These are phyloP conservation scores for Ascochyta pisi DNA, from an alignment of 2,329 filamentous ascomycete species.

Conservation along the genomic window DNA sequence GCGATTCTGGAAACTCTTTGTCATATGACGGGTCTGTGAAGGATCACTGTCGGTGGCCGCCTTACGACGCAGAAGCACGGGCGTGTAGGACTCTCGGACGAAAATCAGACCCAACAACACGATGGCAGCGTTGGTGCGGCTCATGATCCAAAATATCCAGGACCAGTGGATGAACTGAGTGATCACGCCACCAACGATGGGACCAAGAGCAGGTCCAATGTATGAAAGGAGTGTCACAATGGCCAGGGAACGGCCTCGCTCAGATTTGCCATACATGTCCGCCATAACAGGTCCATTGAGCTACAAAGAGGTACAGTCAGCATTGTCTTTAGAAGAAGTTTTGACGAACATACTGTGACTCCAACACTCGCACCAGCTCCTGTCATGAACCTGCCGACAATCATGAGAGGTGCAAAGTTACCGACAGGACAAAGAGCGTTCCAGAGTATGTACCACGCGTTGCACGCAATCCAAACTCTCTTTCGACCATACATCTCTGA, in stretches of 20 bases:
- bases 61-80: conserved; percentile 53
- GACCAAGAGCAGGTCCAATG: conserved; percentile 35
- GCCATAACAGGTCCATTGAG: conserved; percentile 15
- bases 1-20: conserved; percentile 57
- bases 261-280: conserved; percentile 17
- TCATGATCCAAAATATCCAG: conserved; percentile 37
- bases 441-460: conserved; percentile 22
- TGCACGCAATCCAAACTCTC: conserved; percentile 11
- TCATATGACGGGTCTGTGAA: conserved; percentile 19
- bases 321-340: background rate
- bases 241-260: too few species aligned
- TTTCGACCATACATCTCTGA: conserved; percentile 21
- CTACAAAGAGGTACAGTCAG: background rate
- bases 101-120: conserved; percentile 40
- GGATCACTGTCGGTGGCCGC: conserved; percentile 53
- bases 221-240: conserved; percentile 18
- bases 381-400: conserved; percentile 20
- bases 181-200: conserved; percentile 33
- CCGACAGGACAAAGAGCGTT: conserved; percentile 18
- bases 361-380: conserved; percentile 23
- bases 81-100: conserved; percentile 53
- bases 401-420: conserved; percentile 1
- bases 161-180: conserved; percentile 26
- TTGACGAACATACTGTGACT: conserved; percentile 10
- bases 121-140: conserved; percentile 24